phyloP scores from a whole-genome alignment of 257 asterid species.

The Anisodus tanguticus region DNA sequence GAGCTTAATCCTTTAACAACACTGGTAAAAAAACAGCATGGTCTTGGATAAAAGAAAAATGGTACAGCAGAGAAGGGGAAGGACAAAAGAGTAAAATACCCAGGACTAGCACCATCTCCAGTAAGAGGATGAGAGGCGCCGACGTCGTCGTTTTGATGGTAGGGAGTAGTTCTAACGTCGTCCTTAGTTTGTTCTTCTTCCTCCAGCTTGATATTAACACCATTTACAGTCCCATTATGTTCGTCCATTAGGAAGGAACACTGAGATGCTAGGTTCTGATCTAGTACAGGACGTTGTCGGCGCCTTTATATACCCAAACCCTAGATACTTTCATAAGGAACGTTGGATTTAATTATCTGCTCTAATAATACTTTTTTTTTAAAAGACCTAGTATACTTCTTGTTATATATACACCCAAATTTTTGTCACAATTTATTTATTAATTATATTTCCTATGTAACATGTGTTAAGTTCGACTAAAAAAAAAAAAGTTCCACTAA shows the following conservation, averaged over 20 bases:
- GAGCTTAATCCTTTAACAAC: neutral
- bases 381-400: no score
- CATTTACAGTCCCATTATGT: constrained; percentile 19
- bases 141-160: constrained; percentile 29
- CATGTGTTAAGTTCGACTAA: no score
- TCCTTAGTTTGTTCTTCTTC: constrained; percentile 24
- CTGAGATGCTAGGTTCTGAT: neutral
- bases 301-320: constrained; percentile 20
- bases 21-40: neutral
- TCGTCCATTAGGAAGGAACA: constrained; percentile 14
- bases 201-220: constrained; percentile 4
- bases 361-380: neutral
- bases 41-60: neutral
- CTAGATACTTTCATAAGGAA: constrained; percentile 1
- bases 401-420: no score
- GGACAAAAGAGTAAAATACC: constrained; percentile 39
- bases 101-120: constrained; percentile 67
- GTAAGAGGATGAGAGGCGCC: constrained; percentile 44
- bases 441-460: no score
- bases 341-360: neutral
- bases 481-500: no score
- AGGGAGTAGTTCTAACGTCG: neutral
- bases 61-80: neutral
- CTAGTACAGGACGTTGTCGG: constrained; percentile 13
- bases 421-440: no score